These are phyloP conservation scores for Mycena vitilis DNA, from an alignment of 768 basidiomycete species.

Conservation along the genomic window DNA sequence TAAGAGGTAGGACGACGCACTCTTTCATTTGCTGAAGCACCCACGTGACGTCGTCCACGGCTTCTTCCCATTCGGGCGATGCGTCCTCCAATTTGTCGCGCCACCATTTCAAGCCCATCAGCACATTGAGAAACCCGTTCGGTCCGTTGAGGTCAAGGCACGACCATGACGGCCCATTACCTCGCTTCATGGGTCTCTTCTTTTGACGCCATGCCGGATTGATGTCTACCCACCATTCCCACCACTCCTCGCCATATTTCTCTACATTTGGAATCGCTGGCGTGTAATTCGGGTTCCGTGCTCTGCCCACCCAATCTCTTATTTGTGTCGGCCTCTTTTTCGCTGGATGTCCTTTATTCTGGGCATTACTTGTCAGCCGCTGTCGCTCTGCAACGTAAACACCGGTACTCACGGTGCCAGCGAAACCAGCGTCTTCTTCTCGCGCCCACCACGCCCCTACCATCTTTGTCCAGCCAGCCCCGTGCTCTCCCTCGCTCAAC, in stretches of 20 bases:
- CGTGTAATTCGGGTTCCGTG: background rate
- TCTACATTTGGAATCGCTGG: background rate
- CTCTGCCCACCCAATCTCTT: background rate
- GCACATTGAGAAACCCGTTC: background rate
- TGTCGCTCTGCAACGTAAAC: background rate
- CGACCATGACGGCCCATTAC: background rate
- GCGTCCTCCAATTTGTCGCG: background rate
- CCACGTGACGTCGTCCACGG: background rate
- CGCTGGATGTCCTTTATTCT: background rate
- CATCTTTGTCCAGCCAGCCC: too few species aligned
- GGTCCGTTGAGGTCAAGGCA: background rate
- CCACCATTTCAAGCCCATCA: conserved; percentile 2
- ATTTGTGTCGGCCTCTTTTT: background rate
- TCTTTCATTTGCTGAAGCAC: background rate
- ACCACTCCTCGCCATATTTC: background rate
- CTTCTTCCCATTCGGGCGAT: background rate
- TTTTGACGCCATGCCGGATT: background rate
- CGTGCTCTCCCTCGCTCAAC: too few species aligned
- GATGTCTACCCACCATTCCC: conserved; percentile 1
- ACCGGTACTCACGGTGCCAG: background rate
- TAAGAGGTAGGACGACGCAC: too few species aligned
- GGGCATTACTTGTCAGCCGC: too few species aligned
- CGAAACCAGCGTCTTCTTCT: too few species aligned
- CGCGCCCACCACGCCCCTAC: too few species aligned
- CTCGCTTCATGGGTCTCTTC: background rate